phyloP scores from a whole-genome alignment of 441 rosid genomes.

The Arabidopsis hybrid region DNA sequence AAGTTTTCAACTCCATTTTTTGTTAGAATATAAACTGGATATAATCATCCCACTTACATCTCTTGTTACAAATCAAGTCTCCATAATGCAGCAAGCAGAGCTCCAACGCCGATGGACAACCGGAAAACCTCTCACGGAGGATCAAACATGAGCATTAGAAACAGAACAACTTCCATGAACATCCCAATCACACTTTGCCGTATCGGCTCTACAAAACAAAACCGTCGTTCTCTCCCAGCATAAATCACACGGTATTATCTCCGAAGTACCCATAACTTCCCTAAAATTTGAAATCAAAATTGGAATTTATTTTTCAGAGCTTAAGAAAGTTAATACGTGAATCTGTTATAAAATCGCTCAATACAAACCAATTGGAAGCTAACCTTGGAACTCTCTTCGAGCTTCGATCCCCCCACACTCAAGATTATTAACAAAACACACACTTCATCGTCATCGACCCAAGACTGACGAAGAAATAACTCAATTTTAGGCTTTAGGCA shows the following conservation, averaged over 20 bases:
- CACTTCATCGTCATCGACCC: no score
- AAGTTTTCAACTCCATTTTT: no score
- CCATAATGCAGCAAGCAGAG: slow-evolving; percentile 59
- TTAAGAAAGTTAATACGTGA: no score
- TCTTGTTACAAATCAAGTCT: slow-evolving; percentile 53
- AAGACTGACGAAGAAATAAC: no score
- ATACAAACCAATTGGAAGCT: no score
- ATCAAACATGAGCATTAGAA: slow-evolving; percentile 61
- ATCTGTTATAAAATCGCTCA: no score
- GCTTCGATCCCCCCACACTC: no score
- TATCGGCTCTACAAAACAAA: slow-evolving; percentile 73
- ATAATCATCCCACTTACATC: background rate
- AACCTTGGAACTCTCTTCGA: no score
- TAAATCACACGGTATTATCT: slow-evolving; percentile 52
- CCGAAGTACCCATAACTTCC: slow-evolving; percentile 21
- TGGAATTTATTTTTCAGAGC: background rate
- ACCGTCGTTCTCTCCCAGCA: slow-evolving; percentile 67
- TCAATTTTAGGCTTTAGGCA: no score
- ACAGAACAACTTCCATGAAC: slow-evolving; percentile 66
- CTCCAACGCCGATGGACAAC: slow-evolving; percentile 71
- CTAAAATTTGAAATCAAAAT: background rate
- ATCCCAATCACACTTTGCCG: slow-evolving; percentile 81
- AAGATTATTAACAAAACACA: no score
- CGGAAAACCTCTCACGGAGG: slow-evolving; percentile 66
- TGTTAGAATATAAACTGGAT: no score